Base-by-base conservation (phyloP, 2,329 filamentous ascomycete genomes). In the Pseudocercospora crystallina region DNA sequence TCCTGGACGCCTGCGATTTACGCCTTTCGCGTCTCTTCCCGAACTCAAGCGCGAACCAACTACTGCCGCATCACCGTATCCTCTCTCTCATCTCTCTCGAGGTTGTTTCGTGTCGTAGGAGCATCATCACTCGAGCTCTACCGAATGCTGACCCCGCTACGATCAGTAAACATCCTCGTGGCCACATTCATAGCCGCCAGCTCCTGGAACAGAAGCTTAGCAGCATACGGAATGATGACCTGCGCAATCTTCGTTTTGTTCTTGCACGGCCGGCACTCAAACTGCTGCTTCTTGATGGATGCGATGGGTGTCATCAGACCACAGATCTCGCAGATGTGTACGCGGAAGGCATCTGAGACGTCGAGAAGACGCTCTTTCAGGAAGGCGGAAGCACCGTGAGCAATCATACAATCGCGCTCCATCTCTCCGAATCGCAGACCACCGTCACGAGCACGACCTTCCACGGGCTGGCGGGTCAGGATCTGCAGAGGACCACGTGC, bases 321-420 rank as follows among this genome's bases (percentile, higher is more conserved):
- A 71, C 94, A 99, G 66, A 97, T 95, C 74, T 99, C 94, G 76
- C 94, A 99, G 66, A 99, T 87, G 73, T 99, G 94, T 53, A 99
- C 94, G 71, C 91, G 82, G 81, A 97, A 99, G 33, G 94, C 92
- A 76, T 99, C 94, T 46, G 90, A 96, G 43, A 99, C 94, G 70
- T 97, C 92, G 66, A 99, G 96, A 51, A 99, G 76, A 65, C 94
- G 84, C 78, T 99, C 94, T 76, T 99, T 99, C 68, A 99, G 76
- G 81, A 99, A 99, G 1, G 91, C 87, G 47, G 90, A 92, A 3
- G 95, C 94, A 69, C 94, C 94, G 71, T 99, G 95, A n/a, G 95
- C 90, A 77, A 99, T 99, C 94, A 99, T 99, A 72, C 94, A 99
- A 83, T 99, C 95, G 77, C 95, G 92, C 75, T 99, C 95, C 94